These are phyloP conservation scores for Alternaria triticina DNA, from an alignment of 2,329 filamentous ascomycete genomes.

Conservation along the genomic window DNA sequence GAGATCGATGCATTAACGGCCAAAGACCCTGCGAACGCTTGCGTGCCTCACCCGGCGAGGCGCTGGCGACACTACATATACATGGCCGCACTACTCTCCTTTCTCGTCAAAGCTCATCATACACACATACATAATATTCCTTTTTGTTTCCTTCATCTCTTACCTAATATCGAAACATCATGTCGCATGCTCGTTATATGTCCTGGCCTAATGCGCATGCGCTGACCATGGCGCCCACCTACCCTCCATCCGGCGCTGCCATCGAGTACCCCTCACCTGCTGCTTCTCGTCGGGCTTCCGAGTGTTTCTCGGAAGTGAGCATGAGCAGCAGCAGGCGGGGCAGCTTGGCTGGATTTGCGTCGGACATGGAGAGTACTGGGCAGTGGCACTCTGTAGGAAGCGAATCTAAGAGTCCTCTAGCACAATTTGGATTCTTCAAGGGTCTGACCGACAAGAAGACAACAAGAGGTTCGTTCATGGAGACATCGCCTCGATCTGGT, in stretches of 20 bases:
- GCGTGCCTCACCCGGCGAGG: conserved; percentile 14
- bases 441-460: conserved; percentile 72
- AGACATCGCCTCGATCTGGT: not conserved
- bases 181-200: conserved; percentile 45
- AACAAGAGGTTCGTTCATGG: conserved; percentile 67
- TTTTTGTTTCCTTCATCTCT: conserved; percentile 19
- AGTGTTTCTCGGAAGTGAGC: conserved; percentile 41
- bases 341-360: conserved; percentile 44
- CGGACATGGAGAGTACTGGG: conserved; percentile 47
- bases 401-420: conserved; percentile 46
- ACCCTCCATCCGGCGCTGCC: conserved; percentile 42
- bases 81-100: conserved; percentile 31
- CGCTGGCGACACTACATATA: conserved; percentile 41
- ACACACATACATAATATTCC: conserved; percentile 38
- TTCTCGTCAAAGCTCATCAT: conserved; percentile 33
- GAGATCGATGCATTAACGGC: conserved; percentile 31
- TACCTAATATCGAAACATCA: conserved; percentile 20
- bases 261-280: conserved; percentile 45
- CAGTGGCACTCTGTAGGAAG: conserved; percentile 48
- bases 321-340: conserved; percentile 38
- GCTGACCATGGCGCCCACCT: conserved; percentile 46
- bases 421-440: conserved; percentile 64
- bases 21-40: conserved; percentile 13
- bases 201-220: conserved; percentile 42
- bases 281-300: conserved; percentile 38